Evolutionary conservation across 495 filamentous ascomycete species (phyloP).

Genomic region (Pseudomonodictys pantanalensis): DNA sequence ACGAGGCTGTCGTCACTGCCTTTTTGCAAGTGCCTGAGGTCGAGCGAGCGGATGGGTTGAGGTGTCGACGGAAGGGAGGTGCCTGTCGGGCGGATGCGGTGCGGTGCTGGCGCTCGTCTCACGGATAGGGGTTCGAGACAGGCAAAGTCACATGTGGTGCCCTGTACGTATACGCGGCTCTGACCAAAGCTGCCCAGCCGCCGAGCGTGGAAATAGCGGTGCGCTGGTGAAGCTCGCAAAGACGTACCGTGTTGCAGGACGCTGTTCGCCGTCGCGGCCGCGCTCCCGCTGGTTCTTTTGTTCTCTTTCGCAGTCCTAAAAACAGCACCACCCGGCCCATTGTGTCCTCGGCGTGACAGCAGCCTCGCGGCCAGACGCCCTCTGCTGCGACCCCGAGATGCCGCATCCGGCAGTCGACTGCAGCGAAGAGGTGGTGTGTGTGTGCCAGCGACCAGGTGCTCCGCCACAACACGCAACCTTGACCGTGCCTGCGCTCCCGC

Average conservation of each 20-base stretch:
- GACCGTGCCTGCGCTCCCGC: not conserved
- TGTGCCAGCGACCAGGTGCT: not conserved
- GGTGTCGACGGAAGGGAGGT: not conserved
- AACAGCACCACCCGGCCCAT: too few species aligned
- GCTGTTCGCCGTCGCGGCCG: too few species aligned
- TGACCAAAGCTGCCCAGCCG: too few species aligned
- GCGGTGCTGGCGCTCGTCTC: conserved; percentile 10
- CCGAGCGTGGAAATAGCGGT: too few species aligned
- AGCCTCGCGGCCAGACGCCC: too few species aligned
- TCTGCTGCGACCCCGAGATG: not conserved
- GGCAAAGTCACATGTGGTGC: conserved; percentile 28
- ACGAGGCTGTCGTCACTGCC: not conserved
- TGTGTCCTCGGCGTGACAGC: too few species aligned
- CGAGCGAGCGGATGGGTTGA: conserved; percentile 2
- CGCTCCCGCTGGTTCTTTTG: too few species aligned
- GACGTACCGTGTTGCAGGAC: too few species aligned
- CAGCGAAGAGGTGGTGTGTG: not conserved
- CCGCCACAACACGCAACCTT: conserved; percentile 9
- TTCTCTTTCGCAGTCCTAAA: too few species aligned
- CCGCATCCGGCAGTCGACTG: not conserved
- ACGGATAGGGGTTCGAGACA: conserved; percentile 33
- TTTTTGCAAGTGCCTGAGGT: conserved; percentile 5
- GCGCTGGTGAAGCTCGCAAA: too few species aligned
- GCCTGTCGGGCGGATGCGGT: too few species aligned
- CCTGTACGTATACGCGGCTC: conserved; percentile 9